These are phyloP conservation scores for Kluyveromyces sp. DNA, from an alignment of 1,139 yeast genomes.

Conservation along the genomic window DNA sequence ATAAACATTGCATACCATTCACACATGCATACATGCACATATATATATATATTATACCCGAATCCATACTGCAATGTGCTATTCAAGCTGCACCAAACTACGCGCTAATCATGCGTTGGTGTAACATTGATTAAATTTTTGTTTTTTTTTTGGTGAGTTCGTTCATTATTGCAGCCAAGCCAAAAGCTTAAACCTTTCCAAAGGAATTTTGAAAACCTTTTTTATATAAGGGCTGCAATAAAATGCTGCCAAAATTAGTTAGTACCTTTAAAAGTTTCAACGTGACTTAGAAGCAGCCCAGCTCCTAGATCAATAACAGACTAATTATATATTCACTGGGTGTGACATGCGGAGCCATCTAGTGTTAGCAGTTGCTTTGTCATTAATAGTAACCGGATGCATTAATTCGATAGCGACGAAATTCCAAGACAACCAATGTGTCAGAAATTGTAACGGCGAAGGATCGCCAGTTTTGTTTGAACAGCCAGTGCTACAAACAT, in stretches of 20 bases:
- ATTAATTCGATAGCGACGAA: slow-evolving; percentile 69
- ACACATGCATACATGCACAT: too few relatives aligned
- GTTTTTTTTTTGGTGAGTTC: too few relatives aligned
- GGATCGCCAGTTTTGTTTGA: slow-evolving; percentile 37
- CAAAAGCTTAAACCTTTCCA: too few relatives aligned
- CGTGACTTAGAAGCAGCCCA: background rate
- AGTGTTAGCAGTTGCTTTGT: slow-evolving; percentile 34
- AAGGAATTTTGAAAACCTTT: too few relatives aligned
- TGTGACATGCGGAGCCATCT: slow-evolving; percentile 1
- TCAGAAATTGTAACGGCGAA: slow-evolving; percentile 40
- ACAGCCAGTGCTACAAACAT: slow-evolving; percentile 73
- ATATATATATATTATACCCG: background rate
- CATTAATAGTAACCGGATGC: slow-evolving; percentile 62
- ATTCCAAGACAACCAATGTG: slow-evolving; percentile 72
- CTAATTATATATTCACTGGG: background rate
- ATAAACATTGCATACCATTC: background rate
- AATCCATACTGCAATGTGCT: background rate
- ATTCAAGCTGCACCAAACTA: too few relatives aligned
- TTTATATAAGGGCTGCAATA: too few relatives aligned
- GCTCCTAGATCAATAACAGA: background rate
- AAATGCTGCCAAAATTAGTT: too few relatives aligned
- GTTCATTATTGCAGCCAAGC: too few relatives aligned
- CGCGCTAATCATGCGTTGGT: too few relatives aligned
- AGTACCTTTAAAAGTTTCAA: too few relatives aligned
- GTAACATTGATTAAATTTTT: too few relatives aligned